phyloP scores from a whole-genome alignment of 768 basidiomycete genomes.

The Tulasnella sp. region DNA sequence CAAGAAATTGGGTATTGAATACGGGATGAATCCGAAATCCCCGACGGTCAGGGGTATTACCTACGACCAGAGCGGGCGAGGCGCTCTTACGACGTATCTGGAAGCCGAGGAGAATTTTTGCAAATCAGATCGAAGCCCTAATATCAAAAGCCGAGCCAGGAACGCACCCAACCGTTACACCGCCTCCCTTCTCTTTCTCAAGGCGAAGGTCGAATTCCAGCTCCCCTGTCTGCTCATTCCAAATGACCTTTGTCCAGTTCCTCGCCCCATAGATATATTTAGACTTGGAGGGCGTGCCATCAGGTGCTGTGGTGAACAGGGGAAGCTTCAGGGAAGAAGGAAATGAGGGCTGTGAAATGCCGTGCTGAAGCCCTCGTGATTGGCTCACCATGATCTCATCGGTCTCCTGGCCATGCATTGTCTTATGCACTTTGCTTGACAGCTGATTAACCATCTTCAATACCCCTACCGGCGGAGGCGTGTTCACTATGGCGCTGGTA shows the following conservation, averaged over 20 bases:
- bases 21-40: background rate
- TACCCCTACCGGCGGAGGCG: conserved; percentile 76
- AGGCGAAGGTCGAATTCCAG: conserved; percentile 80
- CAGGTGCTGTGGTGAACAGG: conserved; percentile 69
- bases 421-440: conserved; percentile 71
- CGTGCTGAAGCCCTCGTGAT: background rate
- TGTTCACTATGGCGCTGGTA: conserved; percentile 93
- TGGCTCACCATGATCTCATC: conserved; percentile 77
- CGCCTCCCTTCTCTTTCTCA: conserved; percentile 77
- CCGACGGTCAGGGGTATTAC: background rate
- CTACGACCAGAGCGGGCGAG: conserved; percentile 44
- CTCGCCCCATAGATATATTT: conserved; percentile 82
- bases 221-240: conserved; percentile 56
- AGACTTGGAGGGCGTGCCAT: conserved; percentile 69
- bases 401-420: conserved; percentile 74
- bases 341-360: background rate
- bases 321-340: conserved; percentile 52
- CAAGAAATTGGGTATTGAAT: background rate
- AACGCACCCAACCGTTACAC: conserved; percentile 73
- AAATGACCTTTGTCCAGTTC: conserved; percentile 78
- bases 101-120: conserved; percentile 5
- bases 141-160: background rate
- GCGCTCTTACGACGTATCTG: conserved; percentile 48
- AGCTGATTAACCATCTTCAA: conserved; percentile 76
- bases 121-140: conserved; percentile 14